phyloP scores from a whole-genome alignment of 306 rosid genomes.

The Canavalia gladiata region DNA sequence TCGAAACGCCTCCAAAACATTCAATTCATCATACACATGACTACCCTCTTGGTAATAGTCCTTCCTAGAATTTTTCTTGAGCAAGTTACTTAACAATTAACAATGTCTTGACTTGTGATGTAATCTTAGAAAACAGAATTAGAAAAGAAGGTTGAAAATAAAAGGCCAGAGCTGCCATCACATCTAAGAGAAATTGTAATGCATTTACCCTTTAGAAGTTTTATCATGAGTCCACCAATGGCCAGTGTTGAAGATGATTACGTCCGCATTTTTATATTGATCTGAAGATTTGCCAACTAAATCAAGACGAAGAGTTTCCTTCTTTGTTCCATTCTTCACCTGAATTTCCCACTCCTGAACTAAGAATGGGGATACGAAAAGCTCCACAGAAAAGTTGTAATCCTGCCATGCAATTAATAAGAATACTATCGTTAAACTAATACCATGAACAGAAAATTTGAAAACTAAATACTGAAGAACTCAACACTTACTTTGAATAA shows the following conservation, averaged over 20 bases:
- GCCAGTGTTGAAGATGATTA: slow-evolving; percentile 90
- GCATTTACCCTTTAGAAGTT: slow-evolving; percentile 83
- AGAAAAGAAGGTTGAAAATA: slow-evolving; percentile 21
- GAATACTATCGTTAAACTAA: background rate
- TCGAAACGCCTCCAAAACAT: slow-evolving; percentile 90
- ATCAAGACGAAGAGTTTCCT: slow-evolving; percentile 93
- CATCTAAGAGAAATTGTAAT: slow-evolving; percentile 6
- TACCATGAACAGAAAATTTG: slow-evolving; percentile 17
- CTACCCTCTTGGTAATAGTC: slow-evolving; percentile 98
- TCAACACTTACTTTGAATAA: slow-evolving; percentile 68
- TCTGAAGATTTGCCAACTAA: slow-evolving; percentile 75
- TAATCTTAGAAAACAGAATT: background rate
- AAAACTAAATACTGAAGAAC: background rate
- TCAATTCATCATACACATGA: slow-evolving; percentile 79
- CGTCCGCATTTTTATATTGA: slow-evolving; percentile 80
- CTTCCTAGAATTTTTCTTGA: slow-evolving; percentile 59
- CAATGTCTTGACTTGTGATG: background rate
- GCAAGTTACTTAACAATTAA: slow-evolving; percentile 30
- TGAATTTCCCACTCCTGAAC: slow-evolving; percentile 89
- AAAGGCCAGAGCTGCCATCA: background rate
- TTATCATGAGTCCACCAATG: slow-evolving; percentile 99
- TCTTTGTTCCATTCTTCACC: slow-evolving; percentile 72
- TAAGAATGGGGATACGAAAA: slow-evolving; percentile 87
- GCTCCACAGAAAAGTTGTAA: slow-evolving; percentile 80
- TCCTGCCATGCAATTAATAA: slow-evolving; percentile 59